Conservation (phyloP, 1,139 yeast species). For the Wickerhamiella infanticola region DNA sequence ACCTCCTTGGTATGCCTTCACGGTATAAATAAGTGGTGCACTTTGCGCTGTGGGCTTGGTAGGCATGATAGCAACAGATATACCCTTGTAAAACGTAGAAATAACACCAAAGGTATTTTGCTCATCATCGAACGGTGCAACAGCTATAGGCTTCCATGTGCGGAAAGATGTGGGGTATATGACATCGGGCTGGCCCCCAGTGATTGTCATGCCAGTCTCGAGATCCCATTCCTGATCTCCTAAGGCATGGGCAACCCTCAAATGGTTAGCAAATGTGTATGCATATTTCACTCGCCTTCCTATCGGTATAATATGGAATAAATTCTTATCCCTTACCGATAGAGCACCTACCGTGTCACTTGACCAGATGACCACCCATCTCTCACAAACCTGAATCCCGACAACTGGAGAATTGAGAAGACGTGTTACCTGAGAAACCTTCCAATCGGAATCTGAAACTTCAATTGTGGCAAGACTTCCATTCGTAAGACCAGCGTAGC, state of each 20-base stretch:
- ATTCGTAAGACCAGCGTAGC: constrained; percentile 4
- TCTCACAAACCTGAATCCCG: not conserved
- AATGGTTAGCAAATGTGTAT: not conserved
- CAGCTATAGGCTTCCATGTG: not conserved
- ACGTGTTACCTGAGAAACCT: not conserved
- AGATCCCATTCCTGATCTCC: not conserved
- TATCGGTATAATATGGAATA: not conserved
- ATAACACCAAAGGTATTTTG: not conserved
- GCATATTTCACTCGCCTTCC: not conserved
- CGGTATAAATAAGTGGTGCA: not conserved
- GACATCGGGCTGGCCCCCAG: not conserved
- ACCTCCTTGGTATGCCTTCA: not conserved
- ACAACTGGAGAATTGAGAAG: not conserved
- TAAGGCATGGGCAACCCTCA: not conserved
- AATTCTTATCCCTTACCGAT: not conserved
- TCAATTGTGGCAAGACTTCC: constrained; percentile 1
- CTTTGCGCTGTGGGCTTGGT: not conserved
- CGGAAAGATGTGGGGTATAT: not conserved
- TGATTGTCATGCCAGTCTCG: not conserved
- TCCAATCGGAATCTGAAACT: not conserved
- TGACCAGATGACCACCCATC: not conserved
- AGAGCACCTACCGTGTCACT: not conserved
- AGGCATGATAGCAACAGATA: not conserved
- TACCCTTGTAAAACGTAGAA: not conserved
- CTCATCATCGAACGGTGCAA: not conserved